Base-by-base conservation (phyloP, 768 basidiomycete species). In the Lactarius trivialis region DNA sequence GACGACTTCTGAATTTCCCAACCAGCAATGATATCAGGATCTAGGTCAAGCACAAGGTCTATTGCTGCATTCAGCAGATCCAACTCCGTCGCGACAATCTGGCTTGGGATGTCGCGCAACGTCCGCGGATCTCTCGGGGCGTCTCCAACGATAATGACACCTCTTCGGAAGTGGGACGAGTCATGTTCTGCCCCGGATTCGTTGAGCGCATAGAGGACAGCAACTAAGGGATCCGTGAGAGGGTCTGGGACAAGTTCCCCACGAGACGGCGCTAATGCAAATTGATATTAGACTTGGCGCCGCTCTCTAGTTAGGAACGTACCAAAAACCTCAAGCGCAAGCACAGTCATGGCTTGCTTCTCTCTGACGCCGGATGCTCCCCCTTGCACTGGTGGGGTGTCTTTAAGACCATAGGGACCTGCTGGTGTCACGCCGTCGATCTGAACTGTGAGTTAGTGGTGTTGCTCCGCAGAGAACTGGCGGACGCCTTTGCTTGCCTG, bases 1-100 rank as follows among this genome's bases (percentile, higher is more conserved):
- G 91, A 93, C 3, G 81, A 78, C 21, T 78, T 77, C 70, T 97
- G 93, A 14, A 96, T 79, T 63, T 99, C 96, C 92, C 93, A 98
- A 17, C 96, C 96, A 0, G 84, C 80, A 8, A 98, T 69, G 43
- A 98, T 86, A 71, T 99, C 97, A 0, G 97, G 97, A 74, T 98
- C 93, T 65, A 91, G 75, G 1, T 84, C 82, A 26, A 82, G 69
- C 0, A 97, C 82, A 32, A 84, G 74, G 70, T 98, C 93, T 30
- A 91, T 76, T 7, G 91, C 67, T 36, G 74, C 74, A 69, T 97
- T 95, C 60, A 98, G 75, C 6, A 98, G 75, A 24, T 93, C 92
- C 12, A 92, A 75, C 74, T 99, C 97, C 48, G 71, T 78, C 3
- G 81, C 72, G 17, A 89, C 84, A 7, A 78, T 66, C 45, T 89